Base-by-base conservation (phyloP, 345 rosid species). In the Corchorus olitorius region DNA sequence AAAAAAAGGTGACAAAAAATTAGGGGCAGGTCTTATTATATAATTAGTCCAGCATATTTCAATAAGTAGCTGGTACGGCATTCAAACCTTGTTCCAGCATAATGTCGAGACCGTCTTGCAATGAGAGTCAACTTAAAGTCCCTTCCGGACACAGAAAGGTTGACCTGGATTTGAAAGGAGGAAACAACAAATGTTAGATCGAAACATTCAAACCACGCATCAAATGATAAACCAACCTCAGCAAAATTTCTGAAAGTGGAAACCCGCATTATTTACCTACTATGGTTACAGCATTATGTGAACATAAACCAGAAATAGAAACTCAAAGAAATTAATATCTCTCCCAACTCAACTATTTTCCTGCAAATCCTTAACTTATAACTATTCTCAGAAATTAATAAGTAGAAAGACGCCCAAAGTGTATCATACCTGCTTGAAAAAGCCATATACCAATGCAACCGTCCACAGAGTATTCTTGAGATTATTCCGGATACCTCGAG, bases 71-170 rank as follows among this genome's bases (percentile, higher is more conserved):
- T 14, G 4, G 50, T 27, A 64, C 34, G 55, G 67, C 14, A 63
- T 73, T 45, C 17, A 63, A 74, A 96, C 99, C 99, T 96, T 78
- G 99, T 96, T 73, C 99, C 99, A 75, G 99, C 99, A 84, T 88
- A 96, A 83, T 93, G 92, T 58, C 97, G 90, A 20, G 99, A 96
- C 19, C 99, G 91, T 73, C 99, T 91, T 11, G 99, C 88, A 74
- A 96, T 92, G 49, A 96, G 88, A 72, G 94, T 91, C 79, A 93
- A 70, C 81, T 81, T 89, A 77, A 93, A 81, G 73, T 84, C 90
- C 83, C 79, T 89, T 78, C 83, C 93, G 22, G 87, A 77, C 35
- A 87, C 88, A 39, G 94, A 84, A 80, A 88, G 89, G 73, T 89
- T 85, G 69, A 88, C 89, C 99, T 95, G 82, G 41, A 86, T 72